Evolutionary conservation across 306 rosid genomes (phyloP).

Genomic region (Cucurbita argyrosperma): DNA sequence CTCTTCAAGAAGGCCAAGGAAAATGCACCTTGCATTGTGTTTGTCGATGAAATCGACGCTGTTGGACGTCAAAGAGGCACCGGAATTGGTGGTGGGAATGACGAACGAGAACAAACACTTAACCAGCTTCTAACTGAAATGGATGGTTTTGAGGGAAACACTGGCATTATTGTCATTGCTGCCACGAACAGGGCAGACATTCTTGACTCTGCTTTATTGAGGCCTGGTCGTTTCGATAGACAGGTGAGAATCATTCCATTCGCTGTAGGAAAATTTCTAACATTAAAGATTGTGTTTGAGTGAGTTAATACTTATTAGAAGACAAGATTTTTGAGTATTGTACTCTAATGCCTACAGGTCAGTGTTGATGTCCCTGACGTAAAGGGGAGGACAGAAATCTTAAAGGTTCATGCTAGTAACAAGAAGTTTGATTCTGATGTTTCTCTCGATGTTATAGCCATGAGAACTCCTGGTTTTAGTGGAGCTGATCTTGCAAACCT

Average conservation of each 20-base stretch:
- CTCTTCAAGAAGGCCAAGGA: constrained; percentile 98
- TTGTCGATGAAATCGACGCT: constrained; percentile 97
- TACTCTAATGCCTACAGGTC: constrained; percentile 50
- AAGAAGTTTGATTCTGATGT: constrained; percentile 79
- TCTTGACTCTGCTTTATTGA: constrained; percentile 85
- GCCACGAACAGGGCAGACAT: constrained; percentile 98
- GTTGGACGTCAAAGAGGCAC: constrained; percentile 96
- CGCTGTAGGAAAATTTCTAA: neutral
- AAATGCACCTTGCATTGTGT: constrained; percentile 98
- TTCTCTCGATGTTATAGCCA: constrained; percentile 77
- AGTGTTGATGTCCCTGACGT: constrained; percentile 88
- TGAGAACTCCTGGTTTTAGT: constrained; percentile 98
- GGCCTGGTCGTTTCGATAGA: constrained; percentile 94
- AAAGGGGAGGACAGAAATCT: constrained; percentile 87
- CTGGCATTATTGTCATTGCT: constrained; percentile 90
- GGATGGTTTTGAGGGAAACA: constrained; percentile 98
- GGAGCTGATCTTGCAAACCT: constrained; percentile 99
- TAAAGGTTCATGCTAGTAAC: constrained; percentile 86
- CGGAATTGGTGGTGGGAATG: constrained; percentile 98
- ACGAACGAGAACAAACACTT: constrained; percentile 96
- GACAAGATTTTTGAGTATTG: neutral
- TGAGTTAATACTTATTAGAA: neutral
- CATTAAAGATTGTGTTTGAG: neutral
- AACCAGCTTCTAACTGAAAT: constrained; percentile 97
- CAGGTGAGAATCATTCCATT: constrained; percentile 31